Conservation (phyloP, 257 asterid genomes). For the Nicotiana attenuata region DNA sequence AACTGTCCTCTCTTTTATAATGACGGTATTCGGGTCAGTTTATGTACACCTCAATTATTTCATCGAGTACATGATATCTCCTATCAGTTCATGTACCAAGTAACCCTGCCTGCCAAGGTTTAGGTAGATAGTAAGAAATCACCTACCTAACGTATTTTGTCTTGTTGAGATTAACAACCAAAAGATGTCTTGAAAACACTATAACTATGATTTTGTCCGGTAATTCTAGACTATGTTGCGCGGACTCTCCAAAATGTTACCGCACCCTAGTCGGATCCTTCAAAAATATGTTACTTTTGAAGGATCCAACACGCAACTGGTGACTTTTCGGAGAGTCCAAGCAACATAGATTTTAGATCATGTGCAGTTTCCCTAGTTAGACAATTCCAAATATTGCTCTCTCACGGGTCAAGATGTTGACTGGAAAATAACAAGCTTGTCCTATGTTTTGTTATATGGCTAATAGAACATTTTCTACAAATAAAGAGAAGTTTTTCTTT, state of each 20-base stretch:
- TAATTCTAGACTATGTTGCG: too few species aligned
- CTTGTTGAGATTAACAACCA: background rate
- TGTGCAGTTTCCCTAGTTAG: background rate
- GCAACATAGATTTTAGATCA: background rate
- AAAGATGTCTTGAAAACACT: background rate
- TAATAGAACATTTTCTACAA: background rate
- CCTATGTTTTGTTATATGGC: background rate
- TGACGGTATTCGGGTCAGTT: fast-evolving
- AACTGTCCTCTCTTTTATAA: background rate
- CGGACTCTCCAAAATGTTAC: too few species aligned
- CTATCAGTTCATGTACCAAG: fast-evolving
- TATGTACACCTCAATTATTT: background rate
- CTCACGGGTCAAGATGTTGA: too few species aligned
- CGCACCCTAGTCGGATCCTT: too few species aligned
- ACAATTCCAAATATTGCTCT: too few species aligned
- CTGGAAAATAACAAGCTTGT: background rate
- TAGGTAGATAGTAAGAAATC: too few species aligned
- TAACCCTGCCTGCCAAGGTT: background rate
- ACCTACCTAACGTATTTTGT: background rate
- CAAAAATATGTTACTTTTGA: too few species aligned
- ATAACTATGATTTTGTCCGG: background rate
- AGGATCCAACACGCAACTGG: too few species aligned
- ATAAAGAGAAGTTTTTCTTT: background rate
- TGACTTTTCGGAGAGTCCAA: too few species aligned
- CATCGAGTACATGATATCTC: fast-evolving